Evolutionary conservation across 805 yeast species (phyloP), one percentile per base, ranked within the genome.

Genomic region (Maudiozyma turicensis): DNA sequence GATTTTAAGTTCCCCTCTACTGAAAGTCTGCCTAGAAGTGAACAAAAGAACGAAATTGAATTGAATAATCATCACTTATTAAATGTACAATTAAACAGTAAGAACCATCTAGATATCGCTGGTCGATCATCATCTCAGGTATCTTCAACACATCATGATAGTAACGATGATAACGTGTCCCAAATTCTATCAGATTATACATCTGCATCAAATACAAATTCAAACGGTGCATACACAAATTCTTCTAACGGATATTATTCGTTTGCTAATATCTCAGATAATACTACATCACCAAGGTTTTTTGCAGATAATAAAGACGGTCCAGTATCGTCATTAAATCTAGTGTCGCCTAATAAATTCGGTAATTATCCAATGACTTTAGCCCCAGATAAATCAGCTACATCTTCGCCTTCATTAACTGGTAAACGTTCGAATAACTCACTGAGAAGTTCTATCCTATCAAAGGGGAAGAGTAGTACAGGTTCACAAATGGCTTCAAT

Each of bases 1-100:
- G 65, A 55, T 13, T 71, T 71, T 54, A 61, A 63, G 47, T 71
- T 70, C 47, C 75, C 75, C 13, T 60, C 65, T 6, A 53, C 52
- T 3, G 70, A 65, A 45, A 55, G 53, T 40, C 43, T 54, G 39
- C 58, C 44, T 20, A 45, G 50, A 4, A 43, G 42, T 3, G 38
- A 44, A 2, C n/a, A 11, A 29, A 34, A 52, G 5, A 55, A 60
- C 26, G 62, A 58, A 35, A 50, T 51, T 28, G 59, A 56, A 20
- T 43, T 60, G 53, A 61, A 56, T 43, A 64, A 64, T 43, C 67
- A 63, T 49, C 59, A 57, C 46, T 34, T 64, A 33, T 48, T 65
- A 28, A 63, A 63, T 43, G 61, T 55, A 26, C 45, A 48, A 9
- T 26, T 57, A 30, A 42, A 46, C 29, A 50, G 52, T 29, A 42